Evolutionary conservation across 257 asterid species (phyloP).

Genomic region (Fraxinus excelsior): DNA sequence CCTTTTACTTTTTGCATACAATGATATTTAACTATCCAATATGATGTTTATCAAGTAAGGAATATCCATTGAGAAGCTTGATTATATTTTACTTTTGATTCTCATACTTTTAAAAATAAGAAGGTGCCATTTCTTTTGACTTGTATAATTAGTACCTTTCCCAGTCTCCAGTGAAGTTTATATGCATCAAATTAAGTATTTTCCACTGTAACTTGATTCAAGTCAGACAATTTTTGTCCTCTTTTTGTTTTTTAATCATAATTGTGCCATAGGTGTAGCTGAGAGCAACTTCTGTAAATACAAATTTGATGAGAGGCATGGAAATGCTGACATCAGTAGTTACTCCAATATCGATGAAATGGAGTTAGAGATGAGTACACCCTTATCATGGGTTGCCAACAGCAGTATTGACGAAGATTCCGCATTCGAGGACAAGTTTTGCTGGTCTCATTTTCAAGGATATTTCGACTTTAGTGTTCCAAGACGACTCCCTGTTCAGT

Average conservation of each 20-base stretch:
- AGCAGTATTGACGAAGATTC: constrained; percentile 49
- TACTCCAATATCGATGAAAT: constrained; percentile 31
- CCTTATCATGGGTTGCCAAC: constrained; percentile 49
- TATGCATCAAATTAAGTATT: constrained; percentile 2
- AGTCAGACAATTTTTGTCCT: background rate
- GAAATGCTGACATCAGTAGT: constrained; percentile 23
- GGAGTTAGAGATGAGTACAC: constrained; percentile 37
- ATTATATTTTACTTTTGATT: background rate
- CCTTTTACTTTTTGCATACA: background rate
- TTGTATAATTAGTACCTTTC: background rate
- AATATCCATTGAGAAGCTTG: background rate
- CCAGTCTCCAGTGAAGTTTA: background rate
- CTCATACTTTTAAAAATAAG: constrained; percentile 8
- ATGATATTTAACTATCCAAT: background rate
- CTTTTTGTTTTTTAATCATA: constrained; percentile 4
- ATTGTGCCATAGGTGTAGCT: constrained; percentile 23
- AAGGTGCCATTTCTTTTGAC: background rate
- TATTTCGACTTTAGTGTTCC: constrained; percentile 41
- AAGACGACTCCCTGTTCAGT: constrained; percentile 32
- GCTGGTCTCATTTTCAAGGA: constrained; percentile 33
- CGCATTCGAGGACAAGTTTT: constrained; percentile 35
- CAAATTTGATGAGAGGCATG: constrained; percentile 24
- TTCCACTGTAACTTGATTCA: background rate
- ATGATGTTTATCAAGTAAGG: background rate
- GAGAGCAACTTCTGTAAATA: constrained; percentile 21